Evolutionary conservation across 305 asterid genomes (phyloP).

Genomic region (Nicotiana rustica): DNA sequence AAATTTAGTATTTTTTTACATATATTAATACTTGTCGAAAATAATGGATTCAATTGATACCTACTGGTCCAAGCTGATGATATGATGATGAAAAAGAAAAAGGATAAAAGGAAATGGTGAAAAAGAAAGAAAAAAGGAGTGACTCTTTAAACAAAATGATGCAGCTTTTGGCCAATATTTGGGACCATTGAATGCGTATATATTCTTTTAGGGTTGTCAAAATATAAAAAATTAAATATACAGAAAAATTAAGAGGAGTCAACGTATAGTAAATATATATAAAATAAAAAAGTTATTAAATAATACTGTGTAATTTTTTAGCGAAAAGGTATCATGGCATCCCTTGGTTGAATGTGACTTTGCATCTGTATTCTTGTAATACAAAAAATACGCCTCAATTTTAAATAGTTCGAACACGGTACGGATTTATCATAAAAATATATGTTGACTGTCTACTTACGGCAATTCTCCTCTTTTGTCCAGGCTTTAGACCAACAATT

Average conservation of each 20-base stretch:
- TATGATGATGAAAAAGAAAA: conserved; percentile 18
- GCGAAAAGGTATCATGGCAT: no score
- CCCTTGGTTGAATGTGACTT: no score
- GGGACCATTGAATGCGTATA: conserved; percentile 49
- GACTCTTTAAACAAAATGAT: conserved; percentile 47
- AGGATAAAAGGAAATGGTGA: not conserved
- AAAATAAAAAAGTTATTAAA: no score
- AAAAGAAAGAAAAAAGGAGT: conserved; percentile 34
- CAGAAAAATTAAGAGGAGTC: no score
- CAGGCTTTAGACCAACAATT: no score
- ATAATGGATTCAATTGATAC: not conserved
- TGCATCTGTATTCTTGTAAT: no score
- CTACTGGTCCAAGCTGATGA: not conserved
- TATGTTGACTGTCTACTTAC: no score
- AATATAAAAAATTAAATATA: no score
- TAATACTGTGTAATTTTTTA: no score
- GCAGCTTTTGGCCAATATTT: conserved; percentile 50
- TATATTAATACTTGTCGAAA: not conserved
- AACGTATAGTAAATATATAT: not conserved
- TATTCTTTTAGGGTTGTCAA: not conserved
- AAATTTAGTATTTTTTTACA: not conserved
- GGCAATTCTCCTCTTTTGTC: no score
- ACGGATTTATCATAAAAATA: no score
- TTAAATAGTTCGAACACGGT: no score
- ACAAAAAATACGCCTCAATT: not conserved